These are phyloP conservation scores for Coelastrella sp. DNA, from an alignment of 139 green algal genomes.

Conservation along the genomic window DNA sequence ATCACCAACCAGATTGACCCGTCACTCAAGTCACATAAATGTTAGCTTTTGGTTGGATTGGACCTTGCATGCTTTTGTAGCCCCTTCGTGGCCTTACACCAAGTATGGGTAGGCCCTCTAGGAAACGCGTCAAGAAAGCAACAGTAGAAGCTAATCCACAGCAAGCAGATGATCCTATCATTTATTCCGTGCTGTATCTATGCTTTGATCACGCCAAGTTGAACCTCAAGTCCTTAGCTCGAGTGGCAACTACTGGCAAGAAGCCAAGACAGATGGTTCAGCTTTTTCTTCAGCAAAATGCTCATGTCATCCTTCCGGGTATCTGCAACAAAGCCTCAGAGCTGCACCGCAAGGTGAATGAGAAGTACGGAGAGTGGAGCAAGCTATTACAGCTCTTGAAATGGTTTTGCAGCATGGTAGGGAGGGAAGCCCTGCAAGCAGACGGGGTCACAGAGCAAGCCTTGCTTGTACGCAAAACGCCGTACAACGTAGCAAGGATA, in stretches of 20 bases:
- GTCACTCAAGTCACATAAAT: no score
- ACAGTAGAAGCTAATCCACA: background rate
- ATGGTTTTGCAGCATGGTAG: background rate
- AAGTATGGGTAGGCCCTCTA: background rate
- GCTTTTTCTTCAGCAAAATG: background rate
- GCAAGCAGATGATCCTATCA: background rate
- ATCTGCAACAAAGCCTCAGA: constrained; percentile 2
- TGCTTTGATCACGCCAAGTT: background rate
- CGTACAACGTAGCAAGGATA: background rate
- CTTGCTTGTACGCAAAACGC: background rate
- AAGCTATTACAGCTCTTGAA: background rate
- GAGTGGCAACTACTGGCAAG: background rate
- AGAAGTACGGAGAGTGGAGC: background rate
- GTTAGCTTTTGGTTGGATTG: no score
- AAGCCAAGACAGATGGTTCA: background rate
- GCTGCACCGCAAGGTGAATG: background rate
- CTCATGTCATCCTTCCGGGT: background rate
- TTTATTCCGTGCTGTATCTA: background rate
- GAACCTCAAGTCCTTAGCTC: background rate
- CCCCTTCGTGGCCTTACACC: no score
- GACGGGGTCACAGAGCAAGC: background rate
- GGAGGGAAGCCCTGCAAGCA: background rate
- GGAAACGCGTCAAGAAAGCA: background rate
- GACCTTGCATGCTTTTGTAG: no score
- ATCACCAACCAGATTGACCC: no score